Evolutionary conservation across 805 yeast species (phyloP).

Genomic region (Cyberlindnera japonica): DNA sequence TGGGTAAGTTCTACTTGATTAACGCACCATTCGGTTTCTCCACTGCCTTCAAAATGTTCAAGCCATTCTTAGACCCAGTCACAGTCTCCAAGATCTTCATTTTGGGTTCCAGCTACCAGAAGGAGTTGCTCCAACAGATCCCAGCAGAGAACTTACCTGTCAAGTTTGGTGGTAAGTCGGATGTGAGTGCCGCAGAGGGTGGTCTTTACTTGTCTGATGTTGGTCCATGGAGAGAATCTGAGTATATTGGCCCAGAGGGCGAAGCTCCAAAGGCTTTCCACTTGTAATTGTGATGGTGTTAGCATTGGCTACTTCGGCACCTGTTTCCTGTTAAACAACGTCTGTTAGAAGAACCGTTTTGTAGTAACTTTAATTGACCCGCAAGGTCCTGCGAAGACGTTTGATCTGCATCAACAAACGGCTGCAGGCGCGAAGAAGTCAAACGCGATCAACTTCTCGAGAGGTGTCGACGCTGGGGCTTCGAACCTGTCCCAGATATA

Average conservation of each 20-base stretch:
- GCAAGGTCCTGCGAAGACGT: no score
- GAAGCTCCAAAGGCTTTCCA: conserved; percentile 69
- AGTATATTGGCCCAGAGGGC: conserved; percentile 93
- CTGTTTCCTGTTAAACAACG: no score
- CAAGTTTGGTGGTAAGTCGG: conserved; percentile 85
- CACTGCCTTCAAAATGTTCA: conserved; percentile 85
- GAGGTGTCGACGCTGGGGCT: no score
- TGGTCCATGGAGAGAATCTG: conserved; percentile 96
- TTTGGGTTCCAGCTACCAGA: conserved; percentile 71
- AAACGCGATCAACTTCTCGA: no score
- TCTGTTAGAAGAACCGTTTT: no score
- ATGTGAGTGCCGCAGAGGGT: conserved; percentile 61
- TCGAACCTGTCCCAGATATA: no score
- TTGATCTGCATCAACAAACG: no score
- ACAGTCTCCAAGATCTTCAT: conserved; percentile 94
- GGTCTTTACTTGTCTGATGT: conserved; percentile 84
- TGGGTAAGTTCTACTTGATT: conserved; percentile 95
- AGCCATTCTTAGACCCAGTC: conserved; percentile 95
- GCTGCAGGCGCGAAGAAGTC: no score
- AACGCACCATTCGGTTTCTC: conserved; percentile 98
- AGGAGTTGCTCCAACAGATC: conserved; percentile 85
- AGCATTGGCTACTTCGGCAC: no score
- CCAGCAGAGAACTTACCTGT: conserved; percentile 89
- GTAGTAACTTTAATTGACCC: no score
- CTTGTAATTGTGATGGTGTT: conserved; percentile 6